Conservation (phyloP, 208 protist genomes). For the Trypanosoma avium region DNA sequence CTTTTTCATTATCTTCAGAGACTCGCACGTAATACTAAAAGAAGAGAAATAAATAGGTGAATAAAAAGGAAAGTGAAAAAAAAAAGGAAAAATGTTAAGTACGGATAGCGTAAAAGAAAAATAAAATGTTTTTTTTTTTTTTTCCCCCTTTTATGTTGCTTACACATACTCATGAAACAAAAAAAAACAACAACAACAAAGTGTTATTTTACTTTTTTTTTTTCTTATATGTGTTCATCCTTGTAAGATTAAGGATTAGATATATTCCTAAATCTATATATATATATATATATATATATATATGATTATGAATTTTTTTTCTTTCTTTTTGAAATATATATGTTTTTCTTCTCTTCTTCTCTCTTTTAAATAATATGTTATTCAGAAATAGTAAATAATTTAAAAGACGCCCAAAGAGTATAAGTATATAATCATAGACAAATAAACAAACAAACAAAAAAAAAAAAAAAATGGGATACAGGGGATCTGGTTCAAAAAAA, state of each 20-base stretch:
- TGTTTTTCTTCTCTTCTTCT: not conserved
- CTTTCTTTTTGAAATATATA: not conserved
- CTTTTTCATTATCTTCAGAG: not conserved
- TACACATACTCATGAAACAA: not conserved
- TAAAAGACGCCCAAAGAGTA: not conserved
- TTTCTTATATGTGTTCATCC: too few relatives aligned
- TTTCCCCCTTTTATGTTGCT: not conserved
- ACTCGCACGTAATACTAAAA: not conserved
- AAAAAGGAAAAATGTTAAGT: too few relatives aligned
- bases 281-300: too few relatives aligned
- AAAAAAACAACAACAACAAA: too few relatives aligned
- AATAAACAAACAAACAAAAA: not conserved
- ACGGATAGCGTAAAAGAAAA: too few relatives aligned
- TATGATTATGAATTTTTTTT: too few relatives aligned
- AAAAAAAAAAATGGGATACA: not conserved
- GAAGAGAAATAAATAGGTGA: too few relatives aligned
- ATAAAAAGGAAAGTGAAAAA: too few relatives aligned
- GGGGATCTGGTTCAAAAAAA: too few relatives aligned
- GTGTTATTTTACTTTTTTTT: too few relatives aligned
- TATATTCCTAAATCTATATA: too few relatives aligned
- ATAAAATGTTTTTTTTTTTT: not conserved
- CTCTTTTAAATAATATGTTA: not conserved
- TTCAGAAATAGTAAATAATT: not conserved
- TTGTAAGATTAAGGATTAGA: too few relatives aligned
- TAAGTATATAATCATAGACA: not conserved